A percentile compares a stretch with the other conserved stretches of the same genome.
Evolutionary conservation across 176 grass and related monocot genomes (phyloP).

Genomic region (Oryza glumipatula): DNA sequence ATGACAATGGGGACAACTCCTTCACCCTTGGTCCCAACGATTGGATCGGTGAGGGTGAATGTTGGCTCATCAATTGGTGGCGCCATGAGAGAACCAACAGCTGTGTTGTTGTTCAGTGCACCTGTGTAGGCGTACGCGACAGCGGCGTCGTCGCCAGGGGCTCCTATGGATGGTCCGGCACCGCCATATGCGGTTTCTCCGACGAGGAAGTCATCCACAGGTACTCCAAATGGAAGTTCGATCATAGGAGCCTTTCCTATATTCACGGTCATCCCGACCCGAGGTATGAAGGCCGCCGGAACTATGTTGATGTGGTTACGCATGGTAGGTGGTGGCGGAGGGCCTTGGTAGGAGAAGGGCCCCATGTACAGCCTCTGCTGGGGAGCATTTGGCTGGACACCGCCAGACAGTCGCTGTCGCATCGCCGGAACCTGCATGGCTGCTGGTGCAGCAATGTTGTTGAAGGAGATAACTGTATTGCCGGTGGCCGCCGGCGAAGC

Average conservation of each 20-base stretch:
- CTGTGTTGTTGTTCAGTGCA: not conserved
- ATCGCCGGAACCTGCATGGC: not conserved
- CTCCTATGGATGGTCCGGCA: not conserved
- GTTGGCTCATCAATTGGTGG: not conserved
- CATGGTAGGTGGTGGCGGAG: not conserved
- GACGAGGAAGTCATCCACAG: not conserved
- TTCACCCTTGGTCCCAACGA: not conserved
- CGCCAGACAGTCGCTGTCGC: not conserved
- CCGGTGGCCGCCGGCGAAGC: not conserved
- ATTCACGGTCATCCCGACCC: not conserved
- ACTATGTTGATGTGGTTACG: not conserved
- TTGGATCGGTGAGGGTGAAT: not conserved
- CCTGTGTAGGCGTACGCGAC: not conserved
- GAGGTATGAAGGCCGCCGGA: not conserved
- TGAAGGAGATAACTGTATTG: not conserved
- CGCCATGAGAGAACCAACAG: not conserved
- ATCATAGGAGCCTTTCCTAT: not conserved
- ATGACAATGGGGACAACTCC: not conserved
- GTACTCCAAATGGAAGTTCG: not conserved
- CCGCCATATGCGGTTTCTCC: not conserved
- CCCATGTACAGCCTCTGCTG: not conserved
- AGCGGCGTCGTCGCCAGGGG: too few species aligned
- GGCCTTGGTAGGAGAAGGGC: constrained; percentile 22
- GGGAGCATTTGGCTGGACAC: too few species aligned
- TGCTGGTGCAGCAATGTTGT: not conserved